A percentile compares a stretch with the other conserved stretches of the same genome.
These are phyloP conservation scores for Pythium dissotocum DNA, from an alignment of 352 stramenopile genomes.

Conservation along the genomic window DNA sequence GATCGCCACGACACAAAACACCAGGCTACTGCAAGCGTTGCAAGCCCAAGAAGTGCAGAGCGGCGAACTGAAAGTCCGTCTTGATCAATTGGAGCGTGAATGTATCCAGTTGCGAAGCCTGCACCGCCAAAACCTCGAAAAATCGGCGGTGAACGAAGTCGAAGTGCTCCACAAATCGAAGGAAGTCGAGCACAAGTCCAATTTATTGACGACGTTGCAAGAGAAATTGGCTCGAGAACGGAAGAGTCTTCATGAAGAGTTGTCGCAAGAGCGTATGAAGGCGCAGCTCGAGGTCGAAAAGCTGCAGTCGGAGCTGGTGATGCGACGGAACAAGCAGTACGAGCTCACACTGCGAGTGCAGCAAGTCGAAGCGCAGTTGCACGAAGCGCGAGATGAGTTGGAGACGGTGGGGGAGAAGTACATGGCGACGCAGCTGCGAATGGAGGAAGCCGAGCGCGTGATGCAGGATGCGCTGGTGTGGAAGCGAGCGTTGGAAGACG, in stretches of 20 bases:
- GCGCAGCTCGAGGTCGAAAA: conserved; percentile 66
- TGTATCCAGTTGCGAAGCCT: conserved; percentile 40
- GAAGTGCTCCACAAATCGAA: conserved; percentile 50
- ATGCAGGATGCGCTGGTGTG: conserved; percentile 54
- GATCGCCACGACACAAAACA: conserved; percentile 74
- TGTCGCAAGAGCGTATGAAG: conserved; percentile 41
- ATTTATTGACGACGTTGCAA: conserved; percentile 38
- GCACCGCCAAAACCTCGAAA: conserved; percentile 34
- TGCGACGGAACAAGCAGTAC: conserved; percentile 77
- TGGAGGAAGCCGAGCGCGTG: conserved; percentile 64
- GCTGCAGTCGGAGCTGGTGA: conserved; percentile 67
- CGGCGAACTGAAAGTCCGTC: conserved; percentile 29
- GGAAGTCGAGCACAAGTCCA: conserved; percentile 43
- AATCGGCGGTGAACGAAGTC: conserved; percentile 40
- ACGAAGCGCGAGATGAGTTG: conserved; percentile 34
- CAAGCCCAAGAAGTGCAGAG: conserved; percentile 48
- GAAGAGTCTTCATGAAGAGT: conserved; percentile 44
- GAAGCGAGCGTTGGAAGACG: conserved; percentile 49
- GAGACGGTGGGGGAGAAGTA: conserved; percentile 55
- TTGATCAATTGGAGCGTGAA: conserved; percentile 37
- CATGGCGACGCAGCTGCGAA: conserved; percentile 41
- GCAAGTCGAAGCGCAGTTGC: conserved; percentile 51
- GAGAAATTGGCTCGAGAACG: conserved; percentile 59
- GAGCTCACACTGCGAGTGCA: conserved; percentile 76
- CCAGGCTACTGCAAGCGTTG: conserved; percentile 63